Evolutionary conservation across 176 grass and related monocot species (phyloP), one percentile per base, ranked within the genome.

Genomic region (Carex scoparia): DNA sequence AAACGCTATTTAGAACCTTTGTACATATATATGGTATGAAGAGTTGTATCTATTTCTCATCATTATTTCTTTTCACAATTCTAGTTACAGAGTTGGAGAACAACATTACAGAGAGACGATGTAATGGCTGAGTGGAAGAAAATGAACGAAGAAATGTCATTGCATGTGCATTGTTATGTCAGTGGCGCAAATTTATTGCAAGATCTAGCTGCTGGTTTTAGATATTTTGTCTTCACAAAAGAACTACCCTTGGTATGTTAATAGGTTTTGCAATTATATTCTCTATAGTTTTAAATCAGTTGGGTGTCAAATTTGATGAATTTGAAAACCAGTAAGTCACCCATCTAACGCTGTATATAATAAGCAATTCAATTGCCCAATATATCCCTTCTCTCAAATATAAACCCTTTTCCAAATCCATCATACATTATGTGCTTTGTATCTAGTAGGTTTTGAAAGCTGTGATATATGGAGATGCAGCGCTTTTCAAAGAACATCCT

Each of bases 121-220:
- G 92, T 94, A 1, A 85, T 92, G 48, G 95, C 92, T 7, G 95
- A 98, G 85, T 94, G 95, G 95, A 98, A 98, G 91, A 84, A 91
- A 65, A 48, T 90, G 70, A 79, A 79, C 14, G 85, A 85, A 12
- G 91, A 90, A 63, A 92, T 88, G 79, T 86, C 95, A 40, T 88
- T 94, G 84, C 92, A 98, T 85, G 92, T 98, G n/a, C 95, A 98
- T 74, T 98, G 95, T 86, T 94, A 81, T 84, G 95, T 98, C 28
- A 98, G 92, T 84, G 95, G 95, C 0, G 86, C 86, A n/a, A 94
- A 93, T 85, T 81, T 91, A 18, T 90, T 94, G 68, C 95, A 98
- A 86, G 92, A 89, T 78, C 84, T 94, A 4, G 86, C 88, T 23
- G 95, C 91, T 2, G 92, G 92, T 0, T 93, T 98, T 90, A 87